These are phyloP conservation scores for Clathrus columnatus DNA, from an alignment of 768 basidiomycete genomes.

Conservation along the genomic window DNA sequence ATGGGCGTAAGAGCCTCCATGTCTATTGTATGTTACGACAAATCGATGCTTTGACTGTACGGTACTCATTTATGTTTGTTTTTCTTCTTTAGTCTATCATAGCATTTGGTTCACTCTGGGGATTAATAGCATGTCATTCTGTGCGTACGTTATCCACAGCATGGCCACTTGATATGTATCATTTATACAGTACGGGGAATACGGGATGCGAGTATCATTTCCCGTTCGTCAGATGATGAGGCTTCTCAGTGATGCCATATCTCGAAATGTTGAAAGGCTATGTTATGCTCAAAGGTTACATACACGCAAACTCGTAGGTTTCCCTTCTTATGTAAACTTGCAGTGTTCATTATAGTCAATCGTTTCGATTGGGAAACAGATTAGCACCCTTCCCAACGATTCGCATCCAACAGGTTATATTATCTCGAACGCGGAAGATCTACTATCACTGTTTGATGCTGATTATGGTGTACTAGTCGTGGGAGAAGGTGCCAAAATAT, in stretches of 20 bases:
- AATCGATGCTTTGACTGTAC: neutral
- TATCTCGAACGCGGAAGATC: constrained; percentile 71
- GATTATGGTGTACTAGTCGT: constrained; percentile 66
- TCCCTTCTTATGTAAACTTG: neutral
- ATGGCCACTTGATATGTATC: neutral
- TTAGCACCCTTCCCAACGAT: constrained; percentile 60
- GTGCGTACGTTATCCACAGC: neutral
- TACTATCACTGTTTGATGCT: constrained; percentile 69
- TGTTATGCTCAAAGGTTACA: constrained; percentile 69
- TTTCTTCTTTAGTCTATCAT: constrained; percentile 56
- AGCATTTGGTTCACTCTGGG: constrained; percentile 75
- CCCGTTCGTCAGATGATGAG: constrained; percentile 77
- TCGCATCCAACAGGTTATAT: constrained; percentile 69
- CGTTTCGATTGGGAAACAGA: no score
- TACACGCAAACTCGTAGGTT: constrained; percentile 63
- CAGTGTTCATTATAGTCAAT: neutral
- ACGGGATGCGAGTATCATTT: constrained; percentile 82
- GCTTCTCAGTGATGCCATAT: constrained; percentile 70
- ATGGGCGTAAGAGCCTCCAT: constrained; percentile 81
- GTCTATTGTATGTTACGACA: constrained; percentile 53
- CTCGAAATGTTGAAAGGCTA: constrained; percentile 68
- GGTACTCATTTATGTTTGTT: neutral
- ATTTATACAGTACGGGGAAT: constrained; percentile 41
- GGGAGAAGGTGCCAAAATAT: constrained; percentile 61
- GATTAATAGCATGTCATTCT: constrained; percentile 68